phyloP scores from a whole-genome alignment of 768 basidiomycete genomes.

The Gyrodon lividus region DNA sequence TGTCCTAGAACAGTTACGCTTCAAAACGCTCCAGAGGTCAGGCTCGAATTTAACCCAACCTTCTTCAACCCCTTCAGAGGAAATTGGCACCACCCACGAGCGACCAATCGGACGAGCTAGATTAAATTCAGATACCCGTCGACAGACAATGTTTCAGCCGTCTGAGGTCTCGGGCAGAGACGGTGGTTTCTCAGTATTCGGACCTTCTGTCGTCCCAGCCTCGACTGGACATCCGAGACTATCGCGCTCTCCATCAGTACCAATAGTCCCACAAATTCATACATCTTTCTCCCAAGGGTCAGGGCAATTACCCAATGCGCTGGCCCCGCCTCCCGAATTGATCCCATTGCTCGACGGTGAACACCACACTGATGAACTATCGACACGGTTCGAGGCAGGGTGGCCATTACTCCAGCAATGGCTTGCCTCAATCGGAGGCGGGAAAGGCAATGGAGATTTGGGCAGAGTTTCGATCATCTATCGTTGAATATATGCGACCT shows the following conservation, averaged over 20 bases:
- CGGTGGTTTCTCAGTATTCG: constrained; percentile 23
- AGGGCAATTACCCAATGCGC: constrained; percentile 18
- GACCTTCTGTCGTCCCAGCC: constrained; percentile 22
- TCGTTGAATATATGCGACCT: constrained; percentile 41
- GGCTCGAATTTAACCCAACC: constrained; percentile 23
- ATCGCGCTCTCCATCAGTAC: constrained; percentile 58
- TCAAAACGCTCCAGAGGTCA: constrained; percentile 51
- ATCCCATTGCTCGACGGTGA: constrained; percentile 74
- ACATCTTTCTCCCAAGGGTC: constrained; percentile 24
- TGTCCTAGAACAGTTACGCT: constrained; percentile 63
- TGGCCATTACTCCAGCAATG: constrained; percentile 81
- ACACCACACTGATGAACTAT: constrained; percentile 90
- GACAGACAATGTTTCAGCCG: constrained; percentile 20
- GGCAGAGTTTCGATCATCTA: constrained; percentile 80
- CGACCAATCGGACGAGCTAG: constrained; percentile 22
- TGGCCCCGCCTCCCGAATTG: constrained; percentile 51
- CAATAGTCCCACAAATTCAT: constrained; percentile 38
- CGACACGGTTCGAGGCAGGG: constrained; percentile 75
- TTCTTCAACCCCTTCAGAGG: constrained; percentile 19
- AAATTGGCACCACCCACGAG: constrained; percentile 13
- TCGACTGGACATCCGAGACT: constrained; percentile 46
- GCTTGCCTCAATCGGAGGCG: constrained; percentile 60
- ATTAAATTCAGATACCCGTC: constrained; percentile 32
- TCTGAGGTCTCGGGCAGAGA: constrained; percentile 23
- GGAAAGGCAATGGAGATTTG: constrained; percentile 62